Conservation (phyloP, 2,329 filamentous ascomycete species). For the Huntiella moniliformis region DNA sequence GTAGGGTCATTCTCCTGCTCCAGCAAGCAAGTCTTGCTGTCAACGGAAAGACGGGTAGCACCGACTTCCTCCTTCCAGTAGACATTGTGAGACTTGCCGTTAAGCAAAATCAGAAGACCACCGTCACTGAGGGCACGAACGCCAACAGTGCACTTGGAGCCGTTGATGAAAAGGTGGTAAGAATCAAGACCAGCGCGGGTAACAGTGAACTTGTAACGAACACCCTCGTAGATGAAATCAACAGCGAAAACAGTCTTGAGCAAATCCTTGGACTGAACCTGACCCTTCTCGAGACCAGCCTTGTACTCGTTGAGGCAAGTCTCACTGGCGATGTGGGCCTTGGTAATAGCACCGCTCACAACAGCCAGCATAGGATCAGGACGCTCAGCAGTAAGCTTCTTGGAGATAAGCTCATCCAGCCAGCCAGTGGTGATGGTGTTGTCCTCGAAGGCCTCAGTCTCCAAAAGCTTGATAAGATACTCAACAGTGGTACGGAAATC, state of each 20-base stretch:
- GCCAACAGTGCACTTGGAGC: conserved; percentile 85
- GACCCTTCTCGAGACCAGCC: conserved; percentile 81
- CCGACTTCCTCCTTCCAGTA: conserved; percentile 99
- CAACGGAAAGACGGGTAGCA: conserved; percentile 84
- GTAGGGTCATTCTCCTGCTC: conserved; percentile 99
- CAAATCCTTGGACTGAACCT: conserved; percentile 90
- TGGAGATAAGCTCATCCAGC: conserved; percentile 96
- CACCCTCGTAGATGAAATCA: conserved; percentile 96
- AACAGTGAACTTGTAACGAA: conserved; percentile 93
- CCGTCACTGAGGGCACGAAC: conserved; percentile 86
- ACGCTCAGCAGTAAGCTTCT: conserved; percentile 88
- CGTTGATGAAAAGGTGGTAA: conserved; percentile 97
- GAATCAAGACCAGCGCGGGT: conserved; percentile 82
- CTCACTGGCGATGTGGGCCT: conserved; percentile 90
- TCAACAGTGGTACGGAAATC: conserved; percentile 98
- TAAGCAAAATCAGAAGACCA: conserved; percentile 75
- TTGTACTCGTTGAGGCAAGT: conserved; percentile 73
- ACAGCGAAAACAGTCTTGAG: conserved; percentile 95
- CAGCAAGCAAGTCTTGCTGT: conserved; percentile 92
- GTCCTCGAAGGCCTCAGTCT: conserved; percentile 94
- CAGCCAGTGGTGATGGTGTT: conserved; percentile 99
- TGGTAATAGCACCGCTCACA: conserved; percentile 83
- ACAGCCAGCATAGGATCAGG: conserved; percentile 89
- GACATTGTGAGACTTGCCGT: conserved; percentile 87
- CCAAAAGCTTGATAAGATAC: conserved; percentile 95